Evolutionary conservation across 805 yeast species (phyloP).

Genomic region (Clavispora asparagi): DNA sequence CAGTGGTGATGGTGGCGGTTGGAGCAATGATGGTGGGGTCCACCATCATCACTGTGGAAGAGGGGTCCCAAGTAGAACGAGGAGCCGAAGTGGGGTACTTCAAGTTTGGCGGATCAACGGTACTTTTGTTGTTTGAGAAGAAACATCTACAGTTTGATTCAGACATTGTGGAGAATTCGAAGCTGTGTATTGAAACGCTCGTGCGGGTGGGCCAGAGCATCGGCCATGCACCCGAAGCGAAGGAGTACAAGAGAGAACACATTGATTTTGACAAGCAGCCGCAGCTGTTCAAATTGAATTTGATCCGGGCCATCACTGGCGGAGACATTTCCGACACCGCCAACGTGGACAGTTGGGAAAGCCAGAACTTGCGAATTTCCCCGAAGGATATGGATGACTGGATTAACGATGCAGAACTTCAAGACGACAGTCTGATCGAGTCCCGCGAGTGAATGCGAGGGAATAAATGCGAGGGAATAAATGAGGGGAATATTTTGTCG

Average conservation of each 20-base stretch:
- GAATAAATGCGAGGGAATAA: slow-evolving; percentile 5
- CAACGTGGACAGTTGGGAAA: slow-evolving; percentile 36
- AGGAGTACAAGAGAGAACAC: slow-evolving; percentile 46
- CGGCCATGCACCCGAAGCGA: slow-evolving; percentile 58
- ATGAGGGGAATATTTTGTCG: neutral
- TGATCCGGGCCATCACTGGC: slow-evolving; percentile 57
- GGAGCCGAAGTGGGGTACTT: slow-evolving; percentile 91
- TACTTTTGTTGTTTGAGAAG: slow-evolving; percentile 59
- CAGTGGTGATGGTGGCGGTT: slow-evolving; percentile 70
- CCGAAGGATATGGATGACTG: slow-evolving; percentile 19
- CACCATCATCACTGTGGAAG: slow-evolving; percentile 61
- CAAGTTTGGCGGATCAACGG: slow-evolving; percentile 94
- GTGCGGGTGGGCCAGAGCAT: slow-evolving; percentile 88
- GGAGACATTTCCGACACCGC: slow-evolving; percentile 35
- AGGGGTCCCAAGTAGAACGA: slow-evolving; percentile 52
- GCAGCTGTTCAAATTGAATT: slow-evolving; percentile 41
- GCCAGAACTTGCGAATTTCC: slow-evolving; percentile 22
- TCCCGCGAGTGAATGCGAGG: neutral
- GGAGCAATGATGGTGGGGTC: slow-evolving; percentile 99
- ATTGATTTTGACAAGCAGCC: slow-evolving; percentile 43
- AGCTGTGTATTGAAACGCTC: slow-evolving; percentile 69
- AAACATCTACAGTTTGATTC: slow-evolving; percentile 56
- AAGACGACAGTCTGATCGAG: slow-evolving; percentile 5
- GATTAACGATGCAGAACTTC: slow-evolving; percentile 6
- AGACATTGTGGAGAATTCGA: slow-evolving; percentile 68